Base-by-base conservation (phyloP, 1,139 yeast genomes). In the Hansenula lynferdii region DNA sequence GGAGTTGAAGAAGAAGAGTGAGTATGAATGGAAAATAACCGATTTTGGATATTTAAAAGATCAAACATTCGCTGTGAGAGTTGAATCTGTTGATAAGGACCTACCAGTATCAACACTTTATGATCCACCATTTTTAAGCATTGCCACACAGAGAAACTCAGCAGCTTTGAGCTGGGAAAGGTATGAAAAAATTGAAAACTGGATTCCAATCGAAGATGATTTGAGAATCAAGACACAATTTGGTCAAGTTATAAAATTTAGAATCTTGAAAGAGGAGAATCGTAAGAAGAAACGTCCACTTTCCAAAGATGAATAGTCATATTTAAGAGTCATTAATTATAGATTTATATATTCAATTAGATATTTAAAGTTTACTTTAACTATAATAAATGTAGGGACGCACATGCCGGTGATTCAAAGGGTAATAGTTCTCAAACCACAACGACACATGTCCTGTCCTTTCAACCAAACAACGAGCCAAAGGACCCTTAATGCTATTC, bases 61-160 rank as follows among this genome's bases (percentile, higher is more conserved):
- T 12, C 46, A 48, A 8, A 34, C 47, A 2, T 53, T 55, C 48
- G 62, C 61, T 1, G 49, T 54, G n/a, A 39, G 40, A 20, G 48
- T 60, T n/a, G 45, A 44, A 31, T 59, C 60, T 2, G 33, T 37
- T 1, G 38, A 37, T 12, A 12, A 7, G 1, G 12, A 22, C n/a
- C 14, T 33, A 5, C 33, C 38, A 31, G 22, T 29, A 1, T 27
- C 28, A 25, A 38, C 54, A 8, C 31, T 43, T 9, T 29, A 37
- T 10, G 25, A 32, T 8, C 53, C 55, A 3, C 43, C 52, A 6
- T 19, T 47, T 2, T 22, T 54, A 8, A 43, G 47, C 1, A 36
- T 51, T 7, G 47, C 51, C 8, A 39, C 44, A 3, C 40, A 37
- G 21, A 47, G 45, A 4, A 43, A 35, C 18, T 31, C 43, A 8